Evolutionary conservation across 2,329 filamentous ascomycete genomes (phyloP).

Genomic region (Cadophora sp.): DNA sequence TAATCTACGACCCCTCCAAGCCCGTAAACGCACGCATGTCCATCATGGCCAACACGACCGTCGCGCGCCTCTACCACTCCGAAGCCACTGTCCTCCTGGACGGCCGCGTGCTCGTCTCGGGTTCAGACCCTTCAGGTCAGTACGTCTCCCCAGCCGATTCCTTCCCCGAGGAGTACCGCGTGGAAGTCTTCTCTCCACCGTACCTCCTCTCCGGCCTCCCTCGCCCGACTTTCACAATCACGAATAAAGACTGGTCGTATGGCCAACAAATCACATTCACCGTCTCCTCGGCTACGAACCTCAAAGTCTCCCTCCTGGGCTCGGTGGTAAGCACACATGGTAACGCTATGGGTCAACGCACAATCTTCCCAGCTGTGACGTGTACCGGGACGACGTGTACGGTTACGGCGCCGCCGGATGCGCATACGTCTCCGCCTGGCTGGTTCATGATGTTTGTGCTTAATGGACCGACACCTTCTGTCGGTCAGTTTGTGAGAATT

Average conservation of each 20-base stretch:
- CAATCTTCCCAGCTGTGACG: constrained; percentile 62
- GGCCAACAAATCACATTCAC: constrained; percentile 28
- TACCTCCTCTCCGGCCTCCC: constrained; percentile 60
- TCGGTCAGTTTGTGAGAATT: constrained; percentile 70
- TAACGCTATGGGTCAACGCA: constrained; percentile 72
- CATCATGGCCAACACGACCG: constrained; percentile 68
- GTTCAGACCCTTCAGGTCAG: constrained; percentile 58
- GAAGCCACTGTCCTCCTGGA: constrained; percentile 69
- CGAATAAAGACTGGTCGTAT: constrained; percentile 61
- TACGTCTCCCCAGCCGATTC: constrained; percentile 31
- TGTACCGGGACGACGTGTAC: constrained; percentile 52
- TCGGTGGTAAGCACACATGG: constrained; percentile 62
- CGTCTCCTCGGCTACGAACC: constrained; percentile 26
- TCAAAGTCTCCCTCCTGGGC: constrained; percentile 43
- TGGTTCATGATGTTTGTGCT: constrained; percentile 71
- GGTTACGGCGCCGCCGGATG: constrained; percentile 62
- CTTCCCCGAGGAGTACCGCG: constrained; percentile 67
- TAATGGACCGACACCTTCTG: constrained; percentile 64
- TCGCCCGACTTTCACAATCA: constrained; percentile 60
- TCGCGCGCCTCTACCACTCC: constrained; percentile 70
- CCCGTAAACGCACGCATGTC: constrained; percentile 64
- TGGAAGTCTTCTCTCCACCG: constrained; percentile 70
- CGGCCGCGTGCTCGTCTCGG: constrained; percentile 67
- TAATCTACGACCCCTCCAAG: constrained; percentile 66
- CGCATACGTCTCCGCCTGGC: constrained; percentile 62